phyloP scores from a whole-genome alignment of 176 grass and related monocot genomes.

The Poa annua region DNA sequence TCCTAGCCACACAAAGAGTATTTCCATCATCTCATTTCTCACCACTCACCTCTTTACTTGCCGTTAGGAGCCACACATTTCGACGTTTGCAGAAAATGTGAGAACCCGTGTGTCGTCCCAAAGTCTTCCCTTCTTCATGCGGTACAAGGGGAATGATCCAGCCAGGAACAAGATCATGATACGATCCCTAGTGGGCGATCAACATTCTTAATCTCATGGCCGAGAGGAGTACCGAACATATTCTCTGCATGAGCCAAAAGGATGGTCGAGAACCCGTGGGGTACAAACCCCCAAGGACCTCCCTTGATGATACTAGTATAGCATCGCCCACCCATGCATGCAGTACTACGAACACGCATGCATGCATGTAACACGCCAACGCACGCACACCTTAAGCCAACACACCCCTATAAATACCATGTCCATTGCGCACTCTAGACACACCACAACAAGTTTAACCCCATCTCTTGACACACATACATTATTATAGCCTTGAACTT shows the following conservation, averaged over 20 bases:
- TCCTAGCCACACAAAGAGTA: background rate
- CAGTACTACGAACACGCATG: background rate
- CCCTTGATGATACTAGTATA: background rate
- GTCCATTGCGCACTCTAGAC: background rate
- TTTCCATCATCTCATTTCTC: background rate
- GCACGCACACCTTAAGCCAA: background rate
- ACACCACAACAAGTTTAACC: slow-evolving; percentile 37
- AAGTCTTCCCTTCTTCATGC: slow-evolving; percentile 11
- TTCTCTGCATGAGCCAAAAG: slow-evolving; percentile 40
- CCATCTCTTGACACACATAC: background rate
- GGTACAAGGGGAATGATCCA: slow-evolving; percentile 10
- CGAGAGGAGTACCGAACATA: slow-evolving; percentile 31
- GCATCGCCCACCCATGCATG: background rate
- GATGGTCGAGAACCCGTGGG: slow-evolving; percentile 46
- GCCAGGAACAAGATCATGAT: slow-evolving; percentile 46
- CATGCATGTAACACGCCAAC: background rate
- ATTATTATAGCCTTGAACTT: background rate
- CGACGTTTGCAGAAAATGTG: background rate
- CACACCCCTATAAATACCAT: slow-evolving; percentile 41
- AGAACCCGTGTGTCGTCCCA: background rate
- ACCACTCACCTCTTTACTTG: background rate
- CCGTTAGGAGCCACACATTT: slow-evolving; percentile 35
- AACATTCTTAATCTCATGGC: slow-evolving; percentile 38
- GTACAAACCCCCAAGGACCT: slow-evolving; percentile 26
- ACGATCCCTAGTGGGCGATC: slow-evolving; percentile 37